Percentiles rank a stretch among this genome's conserved stretches.
phyloP scores from a whole-genome alignment of 495 filamentous ascomycete species.

The Xylaria bambusicola region DNA sequence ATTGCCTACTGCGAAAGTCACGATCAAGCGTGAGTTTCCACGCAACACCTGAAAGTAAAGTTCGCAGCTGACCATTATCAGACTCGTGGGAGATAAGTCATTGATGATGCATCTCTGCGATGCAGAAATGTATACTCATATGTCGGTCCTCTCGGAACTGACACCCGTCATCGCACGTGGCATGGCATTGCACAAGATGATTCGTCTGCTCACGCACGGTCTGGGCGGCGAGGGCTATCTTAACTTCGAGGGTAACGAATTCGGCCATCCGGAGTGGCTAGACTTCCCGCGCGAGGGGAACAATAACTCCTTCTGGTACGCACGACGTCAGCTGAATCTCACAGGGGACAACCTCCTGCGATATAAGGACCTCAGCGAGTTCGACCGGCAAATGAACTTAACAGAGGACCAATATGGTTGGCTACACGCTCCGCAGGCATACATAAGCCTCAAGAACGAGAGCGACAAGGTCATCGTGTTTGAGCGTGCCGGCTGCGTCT shows the following conservation, averaged over 20 bases:
- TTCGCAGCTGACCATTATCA: slow-evolving; percentile 45
- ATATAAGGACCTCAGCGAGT: slow-evolving; percentile 91
- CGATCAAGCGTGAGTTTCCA: slow-evolving; percentile 85
- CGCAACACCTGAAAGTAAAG: neutral
- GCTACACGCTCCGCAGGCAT: slow-evolving; percentile 85
- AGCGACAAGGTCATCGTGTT: slow-evolving; percentile 94
- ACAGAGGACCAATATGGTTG: slow-evolving; percentile 89
- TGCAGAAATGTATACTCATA: slow-evolving; percentile 95
- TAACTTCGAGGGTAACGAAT: slow-evolving; percentile 98
- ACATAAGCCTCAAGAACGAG: slow-evolving; percentile 92
- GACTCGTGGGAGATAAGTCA: slow-evolving; percentile 93
- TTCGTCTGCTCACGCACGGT: slow-evolving; percentile 87
- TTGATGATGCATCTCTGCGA: slow-evolving; percentile 98
- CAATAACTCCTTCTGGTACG: slow-evolving; percentile 95
- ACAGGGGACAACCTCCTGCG: slow-evolving; percentile 82
- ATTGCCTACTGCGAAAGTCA: slow-evolving; percentile 97
- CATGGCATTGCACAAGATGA: slow-evolving; percentile 93
- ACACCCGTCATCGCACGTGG: slow-evolving; percentile 91
- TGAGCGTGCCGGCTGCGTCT: slow-evolving; percentile 86
- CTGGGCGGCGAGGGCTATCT: slow-evolving; percentile 98
- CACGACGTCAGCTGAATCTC: slow-evolving; percentile 90
- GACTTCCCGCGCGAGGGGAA: slow-evolving; percentile 97
- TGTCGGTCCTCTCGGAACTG: slow-evolving; percentile 80
- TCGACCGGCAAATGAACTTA: slow-evolving; percentile 88
- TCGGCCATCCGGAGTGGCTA: slow-evolving; percentile 98